Conservation (phyloP, 2,329 filamentous ascomycete species). For the Calonectria hongkongensis region DNA sequence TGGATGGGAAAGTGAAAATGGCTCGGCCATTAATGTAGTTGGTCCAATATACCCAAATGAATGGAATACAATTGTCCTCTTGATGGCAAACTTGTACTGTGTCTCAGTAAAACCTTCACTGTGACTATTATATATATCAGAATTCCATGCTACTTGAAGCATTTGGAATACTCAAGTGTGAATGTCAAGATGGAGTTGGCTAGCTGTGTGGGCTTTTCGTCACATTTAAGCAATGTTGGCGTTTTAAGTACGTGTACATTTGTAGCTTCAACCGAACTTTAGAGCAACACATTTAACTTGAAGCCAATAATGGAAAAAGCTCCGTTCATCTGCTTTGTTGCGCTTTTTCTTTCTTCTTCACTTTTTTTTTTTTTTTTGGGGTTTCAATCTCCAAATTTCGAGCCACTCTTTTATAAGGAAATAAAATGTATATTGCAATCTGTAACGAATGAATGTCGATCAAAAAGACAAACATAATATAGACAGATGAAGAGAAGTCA, state of each 20-base stretch:
- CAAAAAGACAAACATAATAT: slow-evolving; percentile 31
- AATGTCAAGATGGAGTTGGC: no score
- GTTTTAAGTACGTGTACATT: no score
- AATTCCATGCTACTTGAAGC: background rate
- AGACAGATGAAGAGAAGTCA: slow-evolving; percentile 28
- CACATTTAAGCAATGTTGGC: background rate
- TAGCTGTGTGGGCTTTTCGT: no score
- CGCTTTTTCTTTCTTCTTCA: background rate
- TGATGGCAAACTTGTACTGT: background rate
- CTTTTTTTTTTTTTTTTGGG: no score
- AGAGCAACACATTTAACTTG: background rate
- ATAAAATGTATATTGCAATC: background rate
- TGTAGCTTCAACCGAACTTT: no score
- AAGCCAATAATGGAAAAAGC: background rate
- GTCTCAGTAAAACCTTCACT: background rate
- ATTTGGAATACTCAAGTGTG: background rate
- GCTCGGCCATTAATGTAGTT: background rate
- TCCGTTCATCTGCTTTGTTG: no score
- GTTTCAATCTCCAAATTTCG: no score
- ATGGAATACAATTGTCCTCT: background rate
- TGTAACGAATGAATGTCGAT: slow-evolving; percentile 25
- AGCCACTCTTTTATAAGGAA: background rate
- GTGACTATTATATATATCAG: background rate
- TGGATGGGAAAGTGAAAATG: background rate
- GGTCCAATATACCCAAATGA: slow-evolving; percentile 33